Evolutionary conservation across 1,139 yeast species (phyloP).

Genomic region (Pichia sp.): DNA sequence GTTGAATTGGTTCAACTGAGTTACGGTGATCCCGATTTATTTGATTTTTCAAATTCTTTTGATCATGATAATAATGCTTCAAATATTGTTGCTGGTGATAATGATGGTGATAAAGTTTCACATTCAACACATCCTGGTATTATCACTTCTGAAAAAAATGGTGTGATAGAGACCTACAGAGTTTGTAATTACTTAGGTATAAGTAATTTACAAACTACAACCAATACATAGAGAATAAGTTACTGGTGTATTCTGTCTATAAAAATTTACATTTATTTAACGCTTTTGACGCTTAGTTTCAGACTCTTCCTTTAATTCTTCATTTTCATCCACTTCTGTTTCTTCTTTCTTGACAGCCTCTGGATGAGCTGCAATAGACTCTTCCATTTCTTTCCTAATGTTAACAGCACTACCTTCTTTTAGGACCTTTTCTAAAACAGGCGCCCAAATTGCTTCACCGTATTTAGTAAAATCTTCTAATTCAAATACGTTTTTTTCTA

Average conservation of each 20-base stretch:
- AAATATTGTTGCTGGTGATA: neutral
- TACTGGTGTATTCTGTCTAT: neutral
- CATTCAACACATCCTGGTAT: neutral
- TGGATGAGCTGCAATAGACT: slow-evolving; percentile 14
- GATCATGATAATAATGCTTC: neutral
- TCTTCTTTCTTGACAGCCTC: slow-evolving; percentile 11
- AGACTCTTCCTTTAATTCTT: slow-evolving; percentile 6
- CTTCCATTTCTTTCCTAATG: slow-evolving; percentile 27
- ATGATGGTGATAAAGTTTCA: neutral
- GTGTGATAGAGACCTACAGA: slow-evolving; percentile 4
- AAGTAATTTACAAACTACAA: neutral
- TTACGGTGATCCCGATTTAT: slow-evolving; percentile 35
- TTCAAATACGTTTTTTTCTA: slow-evolving; percentile 57
- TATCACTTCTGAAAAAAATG: neutral
- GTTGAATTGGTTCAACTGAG: slow-evolving; percentile 38
- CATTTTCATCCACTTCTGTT: neutral
- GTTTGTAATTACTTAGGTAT: slow-evolving; percentile 14
- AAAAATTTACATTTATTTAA: neutral
- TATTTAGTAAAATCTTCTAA: slow-evolving; percentile 56
- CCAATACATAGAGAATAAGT: neutral
- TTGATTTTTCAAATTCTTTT: neutral
- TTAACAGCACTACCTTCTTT: slow-evolving; percentile 33
- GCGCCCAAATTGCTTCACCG: slow-evolving; percentile 62
- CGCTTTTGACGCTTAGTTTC: slow-evolving; percentile 9
- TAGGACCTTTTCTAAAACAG: slow-evolving; percentile 48